phyloP scores from a whole-genome alignment of 2,329 filamentous ascomycete genomes.

The Lachnellula hyalina region DNA sequence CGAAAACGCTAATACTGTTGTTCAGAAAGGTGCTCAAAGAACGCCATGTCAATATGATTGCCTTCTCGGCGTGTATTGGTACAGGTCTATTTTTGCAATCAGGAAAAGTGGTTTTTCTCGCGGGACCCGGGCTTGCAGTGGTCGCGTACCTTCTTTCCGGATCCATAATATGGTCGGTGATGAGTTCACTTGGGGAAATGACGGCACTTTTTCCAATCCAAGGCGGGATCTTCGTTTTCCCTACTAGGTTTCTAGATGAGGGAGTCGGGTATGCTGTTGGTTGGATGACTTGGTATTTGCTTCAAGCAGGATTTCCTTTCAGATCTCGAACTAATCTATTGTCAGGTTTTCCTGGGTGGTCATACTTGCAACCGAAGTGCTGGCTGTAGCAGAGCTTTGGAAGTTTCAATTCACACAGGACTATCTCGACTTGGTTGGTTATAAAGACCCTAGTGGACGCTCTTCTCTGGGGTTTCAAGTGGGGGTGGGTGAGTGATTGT shows the following conservation, averaged over 20 bases:
- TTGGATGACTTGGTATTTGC: conserved; percentile 39
- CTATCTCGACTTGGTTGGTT: conserved; percentile 30
- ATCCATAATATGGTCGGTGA: conserved; percentile 44
- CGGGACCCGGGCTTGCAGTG: conserved; percentile 38
- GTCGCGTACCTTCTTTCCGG: conserved; percentile 40
- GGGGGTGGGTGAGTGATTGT: background rate
- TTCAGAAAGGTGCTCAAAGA: conserved; percentile 31
- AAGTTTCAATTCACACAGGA: conserved; percentile 34
- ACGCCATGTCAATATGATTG: conserved; percentile 39
- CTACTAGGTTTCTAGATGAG: conserved; percentile 13
- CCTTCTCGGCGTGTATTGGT: conserved; percentile 38
- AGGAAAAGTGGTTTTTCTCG: conserved; percentile 39
- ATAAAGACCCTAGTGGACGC: conserved; percentile 23
- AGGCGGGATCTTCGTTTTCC: conserved; percentile 26
- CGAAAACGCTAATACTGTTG: background rate
- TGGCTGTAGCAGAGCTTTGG: conserved; percentile 37
- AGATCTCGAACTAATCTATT: background rate
- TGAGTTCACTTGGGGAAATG: conserved; percentile 37
- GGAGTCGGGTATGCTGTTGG: conserved; percentile 15
- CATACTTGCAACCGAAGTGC: conserved; percentile 33
- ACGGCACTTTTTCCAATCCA: conserved; percentile 35
- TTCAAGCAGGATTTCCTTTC: background rate
- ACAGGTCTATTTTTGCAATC: conserved; percentile 42
- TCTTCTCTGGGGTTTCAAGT: conserved; percentile 27
- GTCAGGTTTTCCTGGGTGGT: conserved; percentile 32